Base-by-base conservation (phyloP, 805 yeast genomes). In the Sugiyamaella smithiae region DNA sequence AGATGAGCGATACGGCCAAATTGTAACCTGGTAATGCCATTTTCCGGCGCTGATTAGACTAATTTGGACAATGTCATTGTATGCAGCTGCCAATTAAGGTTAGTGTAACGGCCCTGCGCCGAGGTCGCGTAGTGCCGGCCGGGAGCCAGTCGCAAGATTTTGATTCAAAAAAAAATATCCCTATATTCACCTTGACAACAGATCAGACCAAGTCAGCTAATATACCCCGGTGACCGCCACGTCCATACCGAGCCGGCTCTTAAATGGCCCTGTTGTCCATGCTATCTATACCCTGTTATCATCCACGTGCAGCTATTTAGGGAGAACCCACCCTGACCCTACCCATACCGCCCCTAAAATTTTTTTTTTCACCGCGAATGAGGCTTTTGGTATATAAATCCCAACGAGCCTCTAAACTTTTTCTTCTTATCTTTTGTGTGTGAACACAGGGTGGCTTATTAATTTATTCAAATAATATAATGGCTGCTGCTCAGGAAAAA, bases 401-500 rank as follows among this genome's bases (percentile, higher is more conserved):
- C 38, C 38, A 5, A 16, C 20, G 20, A 20, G 38, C 22, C 22
- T 29, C 7, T 4, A 16, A 3, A 29, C 33, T 35, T 35, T 35
- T 35, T 20, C 20, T 32, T 35, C 38, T 35, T 35, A 35, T 35
- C 38, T 35, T 35, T 19, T 19, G 38, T 35, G 38, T 14, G 12
- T 7, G 11, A 35, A 35, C 38, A 35, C 38, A 35, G 16, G 38
- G 38, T 35, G 38, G 38, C 19, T 19, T 35, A 14, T 35, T 35
- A 20, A n/a, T 35, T 35, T 35, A n/a, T 35, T 16, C 22, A n/a
- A 35, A 19, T 35, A 31, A 37, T 32, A 46, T 16, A 40, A 54
- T 56, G 57, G 52, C 59, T 44, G 57, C 57, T 44, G 53, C 54
- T 35, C 40, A 45, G 29, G 57, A 56, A 50, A 44, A 48, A 35